Conservation (phyloP, 139 green algal genomes). For the Eudorina sp. region DNA sequence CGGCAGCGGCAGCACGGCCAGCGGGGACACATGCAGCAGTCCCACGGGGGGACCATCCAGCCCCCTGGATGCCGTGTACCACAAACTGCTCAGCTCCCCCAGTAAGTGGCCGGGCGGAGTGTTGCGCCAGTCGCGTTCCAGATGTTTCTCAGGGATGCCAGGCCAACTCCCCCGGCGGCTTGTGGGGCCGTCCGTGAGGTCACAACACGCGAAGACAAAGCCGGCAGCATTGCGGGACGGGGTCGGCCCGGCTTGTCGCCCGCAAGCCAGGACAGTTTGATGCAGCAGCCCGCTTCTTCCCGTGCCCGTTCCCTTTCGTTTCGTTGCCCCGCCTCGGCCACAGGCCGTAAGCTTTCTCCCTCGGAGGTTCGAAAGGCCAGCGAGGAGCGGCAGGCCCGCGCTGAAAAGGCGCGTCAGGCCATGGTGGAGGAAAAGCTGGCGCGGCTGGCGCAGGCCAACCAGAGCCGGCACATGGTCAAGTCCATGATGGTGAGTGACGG, state of each 20-base stretch:
- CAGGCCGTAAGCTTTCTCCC: conserved; percentile 50
- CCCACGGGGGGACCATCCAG: not conserved
- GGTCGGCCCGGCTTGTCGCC: no score
- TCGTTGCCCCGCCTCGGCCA: no score
- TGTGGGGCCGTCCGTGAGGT: no score
- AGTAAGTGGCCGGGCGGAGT: not conserved
- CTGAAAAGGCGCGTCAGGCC: conserved; percentile 61
- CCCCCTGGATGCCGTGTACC: conserved; percentile 17
- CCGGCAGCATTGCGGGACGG: no score
- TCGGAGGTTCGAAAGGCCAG: conserved; percentile 43
- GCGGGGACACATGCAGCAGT: not conserved
- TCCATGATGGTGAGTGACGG: conserved; percentile 45
- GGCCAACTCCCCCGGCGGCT: no score
- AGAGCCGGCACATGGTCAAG: conserved; percentile 49
- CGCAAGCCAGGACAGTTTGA: no score
- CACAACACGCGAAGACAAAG: no score
- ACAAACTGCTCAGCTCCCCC: conserved; percentile 28
- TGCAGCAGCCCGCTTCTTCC: no score
- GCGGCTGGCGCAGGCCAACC: conserved; percentile 49
- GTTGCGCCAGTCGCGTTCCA: no score
- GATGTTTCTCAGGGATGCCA: no score
- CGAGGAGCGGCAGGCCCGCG: conserved; percentile 68
- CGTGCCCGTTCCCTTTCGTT: no score
- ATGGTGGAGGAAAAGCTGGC: conserved; percentile 60
- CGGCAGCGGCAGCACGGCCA: not conserved